Conservation (phyloP, 2,329 filamentous ascomycete species). For the Aspergillus sp. region DNA sequence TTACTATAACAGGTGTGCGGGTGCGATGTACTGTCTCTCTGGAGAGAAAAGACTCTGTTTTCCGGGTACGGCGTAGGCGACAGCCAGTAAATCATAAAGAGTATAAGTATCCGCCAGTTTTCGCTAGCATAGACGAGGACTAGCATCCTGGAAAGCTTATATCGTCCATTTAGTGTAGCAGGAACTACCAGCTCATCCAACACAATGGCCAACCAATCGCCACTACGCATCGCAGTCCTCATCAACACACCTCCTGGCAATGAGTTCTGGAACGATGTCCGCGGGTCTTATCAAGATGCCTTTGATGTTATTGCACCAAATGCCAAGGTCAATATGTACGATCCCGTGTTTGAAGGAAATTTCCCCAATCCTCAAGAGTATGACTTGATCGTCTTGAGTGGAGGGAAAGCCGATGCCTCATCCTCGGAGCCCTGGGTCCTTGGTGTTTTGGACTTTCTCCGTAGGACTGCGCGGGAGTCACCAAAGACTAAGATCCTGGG, state of each 20-base stretch:
- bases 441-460: slow-evolving; percentile 44
- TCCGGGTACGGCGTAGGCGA: not conserved
- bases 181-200: not conserved
- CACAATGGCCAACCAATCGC: not conserved
- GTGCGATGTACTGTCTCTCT: not conserved
- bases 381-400: slow-evolving; percentile 48
- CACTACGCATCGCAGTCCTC: slow-evolving; percentile 6
- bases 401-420: slow-evolving; percentile 39
- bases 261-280: slow-evolving; percentile 13
- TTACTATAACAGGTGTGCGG: not conserved
- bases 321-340: slow-evolving; percentile 26
- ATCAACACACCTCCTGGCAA: slow-evolving; percentile 12
- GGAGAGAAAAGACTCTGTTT: not conserved
- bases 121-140: too few species aligned
- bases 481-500: slow-evolving; percentile 40
- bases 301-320: slow-evolving; percentile 1
- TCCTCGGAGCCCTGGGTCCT: slow-evolving; percentile 47
- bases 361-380: slow-evolving; percentile 24
- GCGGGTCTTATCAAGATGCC: slow-evolving; percentile 2
- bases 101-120: too few species aligned
- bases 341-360: slow-evolving; percentile 25
- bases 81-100: too few species aligned
- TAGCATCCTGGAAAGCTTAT: too few species aligned
- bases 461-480: slow-evolving; percentile 29
- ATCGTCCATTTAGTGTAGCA: too few species aligned